Conservation (phyloP, 1,139 yeast genomes). For the Candida tunisiensis region DNA sequence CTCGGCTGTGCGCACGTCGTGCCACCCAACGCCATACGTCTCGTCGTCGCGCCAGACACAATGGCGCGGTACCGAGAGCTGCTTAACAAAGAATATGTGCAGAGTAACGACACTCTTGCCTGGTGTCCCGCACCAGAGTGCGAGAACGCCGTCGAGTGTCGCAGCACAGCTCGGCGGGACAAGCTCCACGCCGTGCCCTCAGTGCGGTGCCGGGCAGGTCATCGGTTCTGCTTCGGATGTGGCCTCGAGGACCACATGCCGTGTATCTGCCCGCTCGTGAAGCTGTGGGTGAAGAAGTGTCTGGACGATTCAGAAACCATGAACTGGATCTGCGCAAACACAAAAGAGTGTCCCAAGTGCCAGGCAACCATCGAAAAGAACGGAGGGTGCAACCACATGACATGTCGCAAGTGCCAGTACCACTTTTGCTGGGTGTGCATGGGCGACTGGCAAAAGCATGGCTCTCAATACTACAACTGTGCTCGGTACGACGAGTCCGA, state of each 20-base stretch:
- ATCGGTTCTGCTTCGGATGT: conserved; percentile 71
- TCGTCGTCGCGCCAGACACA: conserved; percentile 17
- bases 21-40: conserved; percentile 19
- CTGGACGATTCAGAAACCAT: conserved; percentile 80
- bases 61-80: conserved; percentile 10
- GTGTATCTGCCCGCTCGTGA: conserved; percentile 56
- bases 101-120: conserved; percentile 31
- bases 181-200: conserved; percentile 16
- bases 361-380: conserved; percentile 46
- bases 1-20: conserved; percentile 28
- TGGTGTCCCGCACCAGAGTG: conserved; percentile 93
- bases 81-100: conserved; percentile 30
- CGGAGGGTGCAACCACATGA: conserved; percentile 97
- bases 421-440: conserved; percentile 94
- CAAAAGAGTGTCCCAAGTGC: conserved; percentile 59
- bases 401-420: conserved; percentile 56
- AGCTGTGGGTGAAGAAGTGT: conserved; percentile 64
- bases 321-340: conserved; percentile 79
- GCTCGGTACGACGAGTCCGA: conserved; percentile 18
- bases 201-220: conserved; percentile 51
- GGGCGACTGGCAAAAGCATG: conserved; percentile 65
- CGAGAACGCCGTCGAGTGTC: conserved; percentile 35
- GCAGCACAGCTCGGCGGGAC: conserved; percentile 12
- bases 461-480: conserved; percentile 36
- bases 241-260: conserved; percentile 57